Evolutionary conservation across 2,329 filamentous ascomycete species (phyloP).

Genomic region (Cordyceps fumosorosea): DNA sequence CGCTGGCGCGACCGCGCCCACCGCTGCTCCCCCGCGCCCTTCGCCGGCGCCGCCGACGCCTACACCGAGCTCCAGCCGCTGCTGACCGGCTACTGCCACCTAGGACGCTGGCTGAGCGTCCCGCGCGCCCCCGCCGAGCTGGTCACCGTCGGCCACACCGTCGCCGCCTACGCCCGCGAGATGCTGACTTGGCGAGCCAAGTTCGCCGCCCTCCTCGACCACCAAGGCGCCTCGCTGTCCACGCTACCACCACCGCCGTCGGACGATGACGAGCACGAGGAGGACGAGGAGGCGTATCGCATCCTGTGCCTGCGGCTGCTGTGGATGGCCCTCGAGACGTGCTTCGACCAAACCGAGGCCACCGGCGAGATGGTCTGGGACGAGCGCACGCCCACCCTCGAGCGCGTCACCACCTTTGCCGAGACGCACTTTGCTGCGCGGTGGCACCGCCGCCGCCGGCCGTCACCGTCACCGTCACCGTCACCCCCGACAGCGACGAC

Average conservation of each 20-base stretch:
- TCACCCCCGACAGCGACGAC: too few species aligned
- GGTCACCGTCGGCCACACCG: not conserved
- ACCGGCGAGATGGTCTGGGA: not conserved
- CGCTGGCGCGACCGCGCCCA: not conserved
- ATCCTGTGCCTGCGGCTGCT: not conserved
- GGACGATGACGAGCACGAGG: not conserved
- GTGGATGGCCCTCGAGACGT: not conserved
- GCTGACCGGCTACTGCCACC: not conserved
- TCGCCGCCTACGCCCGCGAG: not conserved
- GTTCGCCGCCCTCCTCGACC: not conserved
- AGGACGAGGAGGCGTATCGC: not conserved
- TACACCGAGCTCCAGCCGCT: conserved; percentile 12
- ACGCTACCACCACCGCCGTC: not conserved
- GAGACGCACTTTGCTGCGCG: not conserved
- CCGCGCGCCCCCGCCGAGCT: not conserved
- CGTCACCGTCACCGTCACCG: too few species aligned
- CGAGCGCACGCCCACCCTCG: not conserved
- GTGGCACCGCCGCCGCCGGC: not conserved
- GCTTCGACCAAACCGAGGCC: not conserved
- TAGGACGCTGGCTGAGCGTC: not conserved
- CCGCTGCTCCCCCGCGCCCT: not conserved
- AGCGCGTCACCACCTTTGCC: not conserved
- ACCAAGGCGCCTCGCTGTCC: not conserved
- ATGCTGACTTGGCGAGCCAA: not conserved
- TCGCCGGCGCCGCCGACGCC: conserved; percentile 4